These are phyloP conservation scores for Hirschfeldia incana DNA, from an alignment of 345 rosid species.

Conservation along the genomic window DNA sequence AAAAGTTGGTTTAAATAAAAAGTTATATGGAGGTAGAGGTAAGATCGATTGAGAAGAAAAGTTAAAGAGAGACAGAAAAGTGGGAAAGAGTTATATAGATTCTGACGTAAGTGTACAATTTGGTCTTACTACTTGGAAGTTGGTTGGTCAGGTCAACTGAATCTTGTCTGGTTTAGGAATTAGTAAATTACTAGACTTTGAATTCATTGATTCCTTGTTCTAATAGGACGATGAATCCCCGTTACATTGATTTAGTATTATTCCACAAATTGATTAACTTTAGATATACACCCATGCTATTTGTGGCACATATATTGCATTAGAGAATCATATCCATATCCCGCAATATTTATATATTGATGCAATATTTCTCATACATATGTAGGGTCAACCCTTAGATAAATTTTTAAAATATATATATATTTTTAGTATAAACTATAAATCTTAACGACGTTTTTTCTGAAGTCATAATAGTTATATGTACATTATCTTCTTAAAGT, in stretches of 20 bases:
- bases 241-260: not conserved
- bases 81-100: slow-evolving; percentile 32
- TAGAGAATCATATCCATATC: not conserved
- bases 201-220: not conserved
- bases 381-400: not conserved
- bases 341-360: not conserved
- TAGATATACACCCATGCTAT: not conserved
- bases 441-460: not conserved
- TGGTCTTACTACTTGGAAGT: slow-evolving; percentile 25
- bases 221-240: not conserved
- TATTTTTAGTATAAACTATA: no score
- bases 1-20: slow-evolving; percentile 13
- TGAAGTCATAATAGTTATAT: not conserved
- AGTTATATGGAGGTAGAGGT: slow-evolving; percentile 25
- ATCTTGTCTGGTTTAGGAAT: slow-evolving; percentile 21
- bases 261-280: slow-evolving; percentile 1
- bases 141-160: slow-evolving; percentile 19
- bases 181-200: slow-evolving; percentile 1
- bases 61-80: slow-evolving; percentile 27
- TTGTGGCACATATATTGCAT: not conserved
- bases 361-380: not conserved
- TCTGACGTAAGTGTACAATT: slow-evolving; percentile 25
- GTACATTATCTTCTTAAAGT: not conserved
- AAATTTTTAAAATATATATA: no score
- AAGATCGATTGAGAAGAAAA: slow-evolving; percentile 27